Conservation (phyloP, 1,284 basidiomycete species). For the Erythrobasidium hasegawianum region DNA sequence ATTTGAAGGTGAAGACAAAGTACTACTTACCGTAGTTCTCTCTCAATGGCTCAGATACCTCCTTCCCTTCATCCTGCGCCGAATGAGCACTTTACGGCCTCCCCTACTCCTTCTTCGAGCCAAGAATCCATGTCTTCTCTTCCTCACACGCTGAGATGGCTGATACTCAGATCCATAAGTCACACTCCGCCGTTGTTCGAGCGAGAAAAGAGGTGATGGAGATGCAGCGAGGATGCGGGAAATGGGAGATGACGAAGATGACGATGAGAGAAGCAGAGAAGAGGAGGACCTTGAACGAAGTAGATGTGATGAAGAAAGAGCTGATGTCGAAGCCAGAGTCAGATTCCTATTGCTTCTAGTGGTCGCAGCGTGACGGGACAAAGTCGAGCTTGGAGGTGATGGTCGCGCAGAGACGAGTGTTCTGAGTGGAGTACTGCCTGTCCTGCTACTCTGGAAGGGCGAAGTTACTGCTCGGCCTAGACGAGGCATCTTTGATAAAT, state of each 20-base stretch:
- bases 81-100: constrained; percentile 37
- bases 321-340: not conserved
- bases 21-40: not conserved
- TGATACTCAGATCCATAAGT: constrained; percentile 72
- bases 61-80: constrained; percentile 40
- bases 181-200: constrained; percentile 29
- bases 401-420: constrained; percentile 4
- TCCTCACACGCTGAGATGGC: constrained; percentile 79
- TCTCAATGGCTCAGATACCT: constrained; percentile 41
- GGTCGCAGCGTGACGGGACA: not conserved
- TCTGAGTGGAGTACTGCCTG: not conserved
- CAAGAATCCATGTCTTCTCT: constrained; percentile 83
- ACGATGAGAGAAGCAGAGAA: not conserved
- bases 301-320: not conserved
- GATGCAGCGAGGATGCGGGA: constrained; percentile 2
- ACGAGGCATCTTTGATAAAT: not conserved
- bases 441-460: not conserved
- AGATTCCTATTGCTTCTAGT: not conserved
- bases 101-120: constrained; percentile 57
- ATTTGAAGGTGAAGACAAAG: not conserved
- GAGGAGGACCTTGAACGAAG: not conserved
- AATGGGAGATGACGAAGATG: constrained; percentile 5
- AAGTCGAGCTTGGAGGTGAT: not conserved
- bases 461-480: not conserved
- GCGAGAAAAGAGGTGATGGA: not conserved